Evolutionary conservation across 176 grass and related monocot genomes (phyloP), one percentile per base, ranked within the genome.

Genomic region (Phoenix roebelenii): DNA sequence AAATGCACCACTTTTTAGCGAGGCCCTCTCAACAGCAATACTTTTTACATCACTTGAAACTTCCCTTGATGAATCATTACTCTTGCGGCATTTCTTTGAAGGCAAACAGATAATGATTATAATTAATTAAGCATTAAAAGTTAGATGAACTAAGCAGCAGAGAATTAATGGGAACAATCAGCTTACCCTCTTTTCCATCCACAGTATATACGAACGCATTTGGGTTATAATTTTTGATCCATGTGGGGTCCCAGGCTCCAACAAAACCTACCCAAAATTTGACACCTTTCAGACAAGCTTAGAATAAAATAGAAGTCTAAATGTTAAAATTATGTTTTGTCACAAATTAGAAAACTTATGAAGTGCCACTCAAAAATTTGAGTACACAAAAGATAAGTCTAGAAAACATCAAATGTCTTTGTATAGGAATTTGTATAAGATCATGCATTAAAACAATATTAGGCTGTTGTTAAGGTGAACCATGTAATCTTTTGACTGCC

Each of bases 231-330:
- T 88, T 78, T 97, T 91, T 44, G 93, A 86, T 75, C 93, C 93
- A 72, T 97, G 87, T 55, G 93, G 93, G 79, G 93, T 97, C 64
- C 93, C 93, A 80, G 93, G 87, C 66, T 97, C 93, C 71, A 97
- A 72, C 25, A 97, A 88, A 62, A 97, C 84, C 93, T 97, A 85
- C 25, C 77, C 59, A 18, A 16, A 54, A 57, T 71, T 16, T 24
- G 3, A 12, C 16, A 28, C 5, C 50, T 78, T 61, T 85, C 66
- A 85, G 44, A 61, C 68, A 64, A 3, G 7, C 30, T 52, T 22
- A 44, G 35, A 44, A 44, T 44, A 44, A 44, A 44, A 44, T 44
- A 44, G 10, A 14, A 44, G 10, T 44, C 35, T 44, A 44, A 12
- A 44, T 44, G 10, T 10, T 12, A 44, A 44, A 44, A 12, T 44